These are phyloP conservation scores for Phyllachora maydis DNA, from an alignment of 2,329 filamentous ascomycete genomes.

Conservation along the genomic window DNA sequence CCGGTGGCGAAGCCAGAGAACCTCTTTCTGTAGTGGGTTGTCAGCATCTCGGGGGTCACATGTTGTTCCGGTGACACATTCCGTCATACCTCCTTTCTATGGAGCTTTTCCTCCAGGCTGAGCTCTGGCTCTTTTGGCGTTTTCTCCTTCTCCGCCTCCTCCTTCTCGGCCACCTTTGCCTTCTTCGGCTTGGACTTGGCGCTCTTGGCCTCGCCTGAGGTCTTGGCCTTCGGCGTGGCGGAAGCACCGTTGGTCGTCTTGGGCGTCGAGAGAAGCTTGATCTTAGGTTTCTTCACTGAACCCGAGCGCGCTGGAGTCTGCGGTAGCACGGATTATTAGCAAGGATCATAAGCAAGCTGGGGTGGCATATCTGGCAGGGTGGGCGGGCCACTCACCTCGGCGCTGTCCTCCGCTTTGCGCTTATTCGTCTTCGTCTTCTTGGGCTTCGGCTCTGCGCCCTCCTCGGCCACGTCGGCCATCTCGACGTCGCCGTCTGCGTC, in stretches of 20 bases:
- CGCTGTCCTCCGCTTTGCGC: constrained; percentile 70
- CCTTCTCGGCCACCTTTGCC: constrained; percentile 24
- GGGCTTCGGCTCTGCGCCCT: constrained; percentile 24
- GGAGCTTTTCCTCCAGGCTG: constrained; percentile 32
- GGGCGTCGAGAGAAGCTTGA: constrained; percentile 45
- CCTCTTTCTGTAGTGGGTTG: constrained; percentile 34
- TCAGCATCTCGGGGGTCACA: constrained; percentile 2
- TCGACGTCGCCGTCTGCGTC: constrained; percentile 35
- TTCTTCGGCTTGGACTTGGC: constrained; percentile 26
- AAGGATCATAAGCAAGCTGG: neutral
- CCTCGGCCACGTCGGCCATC: constrained; percentile 37
- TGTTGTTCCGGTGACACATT: no score
- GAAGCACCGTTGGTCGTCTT: constrained; percentile 44
- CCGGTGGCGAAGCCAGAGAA: constrained; percentile 86
- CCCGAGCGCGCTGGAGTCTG: constrained; percentile 37
- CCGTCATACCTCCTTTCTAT: constrained; percentile 34
- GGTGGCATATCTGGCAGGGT: no score
- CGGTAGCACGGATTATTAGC: constrained; percentile 4
- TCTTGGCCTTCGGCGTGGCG: constrained; percentile 31
- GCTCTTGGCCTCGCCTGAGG: constrained; percentile 28
- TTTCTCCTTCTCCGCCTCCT: constrained; percentile 29
- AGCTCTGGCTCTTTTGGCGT: constrained; percentile 33
- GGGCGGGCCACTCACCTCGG: constrained; percentile 34
- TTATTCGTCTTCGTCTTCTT: constrained; percentile 45
- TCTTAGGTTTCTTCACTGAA: constrained; percentile 47